These are phyloP conservation scores for Aspergillus panamensis DNA, from an alignment of 495 filamentous ascomycete species.

Conservation along the genomic window DNA sequence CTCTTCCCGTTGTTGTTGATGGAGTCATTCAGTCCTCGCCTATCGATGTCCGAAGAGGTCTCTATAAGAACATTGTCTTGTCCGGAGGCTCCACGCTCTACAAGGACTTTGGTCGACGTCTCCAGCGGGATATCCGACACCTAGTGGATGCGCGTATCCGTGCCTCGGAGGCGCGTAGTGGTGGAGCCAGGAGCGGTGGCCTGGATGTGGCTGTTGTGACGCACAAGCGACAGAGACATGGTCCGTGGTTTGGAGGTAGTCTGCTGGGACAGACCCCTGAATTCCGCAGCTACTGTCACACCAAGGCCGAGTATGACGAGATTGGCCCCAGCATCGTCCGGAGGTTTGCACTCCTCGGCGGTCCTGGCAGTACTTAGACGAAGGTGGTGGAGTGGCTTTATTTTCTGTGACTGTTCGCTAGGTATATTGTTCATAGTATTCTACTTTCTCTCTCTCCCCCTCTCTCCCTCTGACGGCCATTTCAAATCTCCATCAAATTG, in stretches of 20 bases:
- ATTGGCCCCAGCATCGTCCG: conserved; percentile 92
- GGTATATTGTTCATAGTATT: conserved; percentile 24
- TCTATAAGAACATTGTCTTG: conserved; percentile 99
- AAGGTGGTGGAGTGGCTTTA: neutral
- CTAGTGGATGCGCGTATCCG: conserved; percentile 88
- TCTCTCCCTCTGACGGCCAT: conserved; percentile 12
- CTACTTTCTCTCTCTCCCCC: neutral
- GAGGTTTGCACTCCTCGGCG: conserved; percentile 90
- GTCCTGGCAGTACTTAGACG: conserved; percentile 65
- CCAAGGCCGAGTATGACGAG: conserved; percentile 94
- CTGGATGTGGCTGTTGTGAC: conserved; percentile 95
- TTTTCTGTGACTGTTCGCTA: conserved; percentile 4
- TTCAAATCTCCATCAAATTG: conserved; percentile 17
- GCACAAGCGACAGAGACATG: conserved; percentile 93
- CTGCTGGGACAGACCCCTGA: conserved; percentile 97
- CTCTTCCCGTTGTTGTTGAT: conserved; percentile 89
- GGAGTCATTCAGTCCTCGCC: conserved; percentile 95
- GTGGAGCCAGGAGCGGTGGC: conserved; percentile 73
- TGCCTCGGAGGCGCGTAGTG: conserved; percentile 86
- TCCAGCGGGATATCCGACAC: conserved; percentile 95
- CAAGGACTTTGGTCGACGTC: conserved; percentile 91
- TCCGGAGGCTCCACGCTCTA: conserved; percentile 96
- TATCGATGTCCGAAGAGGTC: conserved; percentile 91
- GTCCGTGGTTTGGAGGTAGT: conserved; percentile 97
- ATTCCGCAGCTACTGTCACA: conserved; percentile 98